Percentiles rank a stretch among this genome's conserved stretches.
Evolutionary conservation across 805 yeast species (phyloP).

Genomic region (Kuraishia molischiana): DNA sequence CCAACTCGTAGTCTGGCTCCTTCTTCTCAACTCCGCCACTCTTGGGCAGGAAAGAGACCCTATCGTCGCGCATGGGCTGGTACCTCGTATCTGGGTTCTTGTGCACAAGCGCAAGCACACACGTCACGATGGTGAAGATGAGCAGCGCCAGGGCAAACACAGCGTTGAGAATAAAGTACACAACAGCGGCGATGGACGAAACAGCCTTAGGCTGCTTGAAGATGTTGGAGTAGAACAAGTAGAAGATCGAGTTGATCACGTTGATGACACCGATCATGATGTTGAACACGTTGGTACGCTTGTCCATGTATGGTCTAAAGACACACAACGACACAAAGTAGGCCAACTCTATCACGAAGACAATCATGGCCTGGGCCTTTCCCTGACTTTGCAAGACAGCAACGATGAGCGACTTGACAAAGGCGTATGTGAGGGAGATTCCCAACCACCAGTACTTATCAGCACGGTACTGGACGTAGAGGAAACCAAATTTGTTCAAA

Average conservation of each 20-base stretch:
- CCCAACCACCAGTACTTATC: slow-evolving; percentile 76
- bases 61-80: slow-evolving; percentile 93
- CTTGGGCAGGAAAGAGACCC: slow-evolving; percentile 88
- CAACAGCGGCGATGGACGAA: slow-evolving; percentile 87
- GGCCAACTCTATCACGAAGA: slow-evolving; percentile 66
- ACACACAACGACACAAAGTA: slow-evolving; percentile 59
- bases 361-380: slow-evolving; percentile 67
- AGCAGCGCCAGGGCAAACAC: slow-evolving; percentile 74
- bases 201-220: slow-evolving; percentile 81
- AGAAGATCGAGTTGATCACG: slow-evolving; percentile 76
- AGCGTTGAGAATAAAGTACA: slow-evolving; percentile 84
- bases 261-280: slow-evolving; percentile 75
- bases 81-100: slow-evolving; percentile 93
- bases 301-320: slow-evolving; percentile 88
- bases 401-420: slow-evolving; percentile 71
- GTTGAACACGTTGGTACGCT: slow-evolving; percentile 88
- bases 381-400: slow-evolving; percentile 81
- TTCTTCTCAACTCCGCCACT: slow-evolving; percentile 16
- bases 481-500: slow-evolving; percentile 82
- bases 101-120: slow-evolving; percentile 72
- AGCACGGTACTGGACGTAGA: slow-evolving; percentile 87
- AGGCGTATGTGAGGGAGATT: slow-evolving; percentile 52
- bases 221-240: slow-evolving; percentile 78
- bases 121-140: slow-evolving; percentile 80
- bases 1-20: slow-evolving; percentile 48